Base-by-base conservation (phyloP, 768 basidiomycete species). In the Leccinum subgranulosum region DNA sequence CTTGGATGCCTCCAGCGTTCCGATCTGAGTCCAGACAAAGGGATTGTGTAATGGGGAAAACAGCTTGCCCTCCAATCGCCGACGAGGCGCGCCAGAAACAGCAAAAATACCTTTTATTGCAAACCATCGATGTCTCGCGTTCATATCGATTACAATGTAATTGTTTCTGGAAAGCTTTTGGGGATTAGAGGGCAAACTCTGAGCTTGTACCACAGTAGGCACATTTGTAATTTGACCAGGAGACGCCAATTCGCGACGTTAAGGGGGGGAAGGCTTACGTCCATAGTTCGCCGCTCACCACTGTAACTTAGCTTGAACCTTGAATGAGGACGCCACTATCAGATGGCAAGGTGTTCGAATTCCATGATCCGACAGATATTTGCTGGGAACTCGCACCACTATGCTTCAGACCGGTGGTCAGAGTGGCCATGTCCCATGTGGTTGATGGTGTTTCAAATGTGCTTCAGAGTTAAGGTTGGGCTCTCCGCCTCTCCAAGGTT, bases 121-220 rank as follows among this genome's bases (percentile, higher is more conserved):
- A 56, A 39, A 41, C 23, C n/a, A 62, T 60, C 53, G 49, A 63
- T 62, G 47, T 67, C 71, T 45, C 66, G 61, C 71, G 60, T 51
- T 71, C 71, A 69, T 73, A 67, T 71, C 63, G 56, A 65, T 61
- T 81, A 80, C 43, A 76, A 79, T 7, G 14, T 48, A 79, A 84
- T 75, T 84, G 85, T 51, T 79, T 81, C 17, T 77, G 79, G 5
- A 33, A 46, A 43, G 48, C 52, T 48, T 23, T 45, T 33, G 39
- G 62, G 56, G 51, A 53, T 56, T 64, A 69, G 53, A 66, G 55
- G 34, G 58, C 54, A 34, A 33, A 48, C 50, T 12, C 10, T 50
- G n/a, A 45, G 48, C 31, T 21, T 41, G 4, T 21, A 43, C 54
- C 49, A 51, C 43, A 34, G 33, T n/a, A 68, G 66, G 61, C 56